These are phyloP conservation scores for Hypoxylon sp. DNA, from an alignment of 2,329 filamentous ascomycete genomes.

Conservation along the genomic window DNA sequence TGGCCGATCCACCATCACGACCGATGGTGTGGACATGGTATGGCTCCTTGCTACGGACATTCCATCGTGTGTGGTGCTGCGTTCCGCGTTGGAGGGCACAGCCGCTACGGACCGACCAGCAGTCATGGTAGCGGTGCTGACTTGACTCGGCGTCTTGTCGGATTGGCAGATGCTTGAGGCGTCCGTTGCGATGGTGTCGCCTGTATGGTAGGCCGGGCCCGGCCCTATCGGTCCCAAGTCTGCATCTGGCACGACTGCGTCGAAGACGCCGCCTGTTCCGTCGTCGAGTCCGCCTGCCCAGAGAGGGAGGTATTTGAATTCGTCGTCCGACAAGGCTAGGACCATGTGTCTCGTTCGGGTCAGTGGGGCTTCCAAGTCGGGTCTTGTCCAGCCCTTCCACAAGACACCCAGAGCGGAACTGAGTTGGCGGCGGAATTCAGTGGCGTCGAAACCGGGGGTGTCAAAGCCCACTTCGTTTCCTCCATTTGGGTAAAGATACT, in stretches of 20 bases:
- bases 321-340: conserved; percentile 67
- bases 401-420: conserved; percentile 33
- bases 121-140: conserved; percentile 39
- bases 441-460: not conserved
- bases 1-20: conserved; percentile 9
- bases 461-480: too few relatives aligned
- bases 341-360: conserved; percentile 63
- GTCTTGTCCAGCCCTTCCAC: conserved; percentile 45
- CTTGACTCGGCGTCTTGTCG: conserved; percentile 22
- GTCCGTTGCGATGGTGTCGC: conserved; percentile 48
- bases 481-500: not conserved
- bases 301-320: conserved; percentile 74
- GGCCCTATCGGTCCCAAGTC: conserved; percentile 52
- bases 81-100: conserved; percentile 27
- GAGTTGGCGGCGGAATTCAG: conserved; percentile 31
- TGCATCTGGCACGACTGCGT: conserved; percentile 53
- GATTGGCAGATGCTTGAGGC: conserved; percentile 39
- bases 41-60: not conserved
- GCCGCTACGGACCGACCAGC: conserved; percentile 40
- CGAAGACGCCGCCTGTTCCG: conserved; percentile 65
- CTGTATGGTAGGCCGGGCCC: conserved; percentile 54
- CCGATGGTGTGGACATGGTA: conserved; percentile 10
- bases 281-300: conserved; percentile 74
- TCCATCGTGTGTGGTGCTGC: conserved; percentile 23
- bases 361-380: conserved; percentile 54